phyloP scores from a whole-genome alignment of 2,329 filamentous ascomycete species.

The Pyrenochaeta sp. region DNA sequence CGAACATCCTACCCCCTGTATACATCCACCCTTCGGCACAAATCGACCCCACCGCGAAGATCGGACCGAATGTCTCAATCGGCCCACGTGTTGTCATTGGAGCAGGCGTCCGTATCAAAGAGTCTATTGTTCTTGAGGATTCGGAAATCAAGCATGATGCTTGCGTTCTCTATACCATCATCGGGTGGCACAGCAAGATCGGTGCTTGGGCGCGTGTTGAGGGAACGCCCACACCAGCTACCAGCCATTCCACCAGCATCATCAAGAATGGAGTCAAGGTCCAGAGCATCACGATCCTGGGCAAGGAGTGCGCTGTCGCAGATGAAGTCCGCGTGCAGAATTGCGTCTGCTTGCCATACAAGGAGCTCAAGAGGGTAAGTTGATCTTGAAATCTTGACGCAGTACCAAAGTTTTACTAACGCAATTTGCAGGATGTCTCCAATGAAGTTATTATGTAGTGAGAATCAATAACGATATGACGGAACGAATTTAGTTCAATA shows the following conservation, averaged over 20 bases:
- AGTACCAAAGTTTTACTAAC: slow-evolving; percentile 7
- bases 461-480: neutral
- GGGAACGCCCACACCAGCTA: slow-evolving; percentile 86
- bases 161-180: slow-evolving; percentile 93
- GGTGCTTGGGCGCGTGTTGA: slow-evolving; percentile 99
- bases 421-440: slow-evolving; percentile 72
- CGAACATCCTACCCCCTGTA: slow-evolving; percentile 89
- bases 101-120: slow-evolving; percentile 90
- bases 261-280: slow-evolving; percentile 99
- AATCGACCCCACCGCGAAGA: slow-evolving; percentile 93
- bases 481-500: neutral
- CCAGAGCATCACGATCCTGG: slow-evolving; percentile 95
- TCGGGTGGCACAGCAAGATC: slow-evolving; percentile 95
- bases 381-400: accelerated
- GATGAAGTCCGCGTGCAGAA: slow-evolving; percentile 98
- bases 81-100: slow-evolving; percentile 87
- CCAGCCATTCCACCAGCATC: slow-evolving; percentile 91
- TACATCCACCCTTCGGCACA: slow-evolving; percentile 93
- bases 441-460: slow-evolving; percentile 91
- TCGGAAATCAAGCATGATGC: slow-evolving; percentile 96
- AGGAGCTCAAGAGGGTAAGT: slow-evolving; percentile 94
- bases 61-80: slow-evolving; percentile 95
- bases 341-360: slow-evolving; percentile 96
- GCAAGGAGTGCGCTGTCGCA: slow-evolving; percentile 92
- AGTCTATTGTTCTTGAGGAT: slow-evolving; percentile 94